These are phyloP conservation scores for Pythium plurisporium DNA, from an alignment of 352 stramenopile genomes.

Conservation along the genomic window DNA sequence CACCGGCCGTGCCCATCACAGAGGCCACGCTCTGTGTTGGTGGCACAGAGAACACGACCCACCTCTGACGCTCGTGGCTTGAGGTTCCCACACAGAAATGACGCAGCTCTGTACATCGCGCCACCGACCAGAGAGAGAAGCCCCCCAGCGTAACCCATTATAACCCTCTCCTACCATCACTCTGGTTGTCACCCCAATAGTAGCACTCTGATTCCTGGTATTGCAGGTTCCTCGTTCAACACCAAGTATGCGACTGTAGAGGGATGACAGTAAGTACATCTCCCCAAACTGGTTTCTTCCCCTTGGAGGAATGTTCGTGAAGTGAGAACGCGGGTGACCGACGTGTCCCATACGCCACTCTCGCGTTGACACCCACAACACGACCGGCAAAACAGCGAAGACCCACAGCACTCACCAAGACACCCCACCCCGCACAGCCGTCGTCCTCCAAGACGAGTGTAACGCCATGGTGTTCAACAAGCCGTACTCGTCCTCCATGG, in stretches of 20 bases:
- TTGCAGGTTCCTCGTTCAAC: background rate
- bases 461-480: constrained; percentile 84
- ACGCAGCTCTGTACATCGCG: background rate
- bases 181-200: background rate
- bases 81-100: constrained; percentile 3
- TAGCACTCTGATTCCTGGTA: background rate
- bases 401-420: too few species aligned
- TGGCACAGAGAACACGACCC: background rate
- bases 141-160: background rate
- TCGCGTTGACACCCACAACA: too few species aligned
- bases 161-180: background rate
- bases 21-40: constrained; percentile 1
- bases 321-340: background rate
- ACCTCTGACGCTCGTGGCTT: background rate
- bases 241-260: background rate
- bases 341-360: too few species aligned
- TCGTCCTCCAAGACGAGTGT: too few species aligned
- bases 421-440: too few species aligned
- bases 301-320: background rate
- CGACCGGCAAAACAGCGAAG: too few species aligned
- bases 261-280: constrained; percentile 1
- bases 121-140: background rate
- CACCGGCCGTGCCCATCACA: constrained; percentile 6
- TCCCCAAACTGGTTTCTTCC: background rate
- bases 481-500: constrained; percentile 84